Evolutionary conservation across 2,329 filamentous ascomycete genomes (phyloP), one percentile per base, ranked within the genome.

Genomic region (Talaromyces albobiverticillius): DNA sequence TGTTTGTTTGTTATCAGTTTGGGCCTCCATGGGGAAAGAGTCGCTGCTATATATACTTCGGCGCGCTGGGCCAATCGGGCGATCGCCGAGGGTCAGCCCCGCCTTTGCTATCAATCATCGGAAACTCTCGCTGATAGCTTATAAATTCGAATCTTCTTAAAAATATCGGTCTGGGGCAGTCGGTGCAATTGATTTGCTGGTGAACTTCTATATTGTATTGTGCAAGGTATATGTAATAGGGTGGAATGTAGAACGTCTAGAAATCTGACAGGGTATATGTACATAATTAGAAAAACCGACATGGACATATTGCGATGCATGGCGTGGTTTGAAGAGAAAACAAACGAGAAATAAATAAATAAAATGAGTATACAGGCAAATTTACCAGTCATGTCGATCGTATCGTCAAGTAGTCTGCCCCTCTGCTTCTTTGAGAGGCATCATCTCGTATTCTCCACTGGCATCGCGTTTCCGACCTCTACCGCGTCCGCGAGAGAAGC

Each of bases 21-120:
- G n/a, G n/a, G n/a, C n/a, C n/a, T n/a, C n/a, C n/a, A n/a, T n/a
- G n/a, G n/a, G n/a, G n/a, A n/a, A n/a, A n/a, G n/a, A n/a, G n/a
- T n/a, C n/a, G n/a, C n/a, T n/a, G n/a, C n/a, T 13, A 20, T 4
- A 45, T 41, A 29, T 43, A 36, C 3, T 54, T 50, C 47, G 32
- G 42, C 43, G 22, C 31, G 8, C 5, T n/a, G 26, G 11, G 26
- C 53, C 53, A 55, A 55, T 55, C 53, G 25, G 25, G n/a, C 25
- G 18, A 31, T 32, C 20, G 32, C 47, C 46, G 46, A 16, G 7
- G 68, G 29, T 57, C 46, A 68, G 64, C 53, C 74, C 70, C 9
- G 71, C 71, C 56, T 75, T 68, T 1, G 68, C 69, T 53, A 74
- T 61, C 18, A 73, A 68, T 58, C n/a, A n/a, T n/a, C n/a, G n/a